A percentile compares a stretch with the other conserved stretches of the same genome.
These are phyloP conservation scores for Castanospermum australe DNA, from an alignment of 306 rosid species.

Conservation along the genomic window DNA sequence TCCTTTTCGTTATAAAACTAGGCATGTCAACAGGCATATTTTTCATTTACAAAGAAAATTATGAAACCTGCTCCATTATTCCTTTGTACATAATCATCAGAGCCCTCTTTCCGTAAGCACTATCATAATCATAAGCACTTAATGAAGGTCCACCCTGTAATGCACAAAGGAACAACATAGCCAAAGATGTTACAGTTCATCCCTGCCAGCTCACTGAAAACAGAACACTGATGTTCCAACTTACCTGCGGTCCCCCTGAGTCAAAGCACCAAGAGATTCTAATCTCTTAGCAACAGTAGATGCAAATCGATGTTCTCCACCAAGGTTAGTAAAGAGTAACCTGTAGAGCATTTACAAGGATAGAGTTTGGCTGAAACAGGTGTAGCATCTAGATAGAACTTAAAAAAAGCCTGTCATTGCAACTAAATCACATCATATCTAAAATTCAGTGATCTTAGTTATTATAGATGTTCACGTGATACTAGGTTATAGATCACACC, in stretches of 20 bases:
- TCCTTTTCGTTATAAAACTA: neutral
- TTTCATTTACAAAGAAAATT: slow-evolving; percentile 23
- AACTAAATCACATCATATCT: neutral
- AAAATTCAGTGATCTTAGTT: neutral
- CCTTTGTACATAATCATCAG: slow-evolving; percentile 87
- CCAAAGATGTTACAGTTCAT: slow-evolving; percentile 26
- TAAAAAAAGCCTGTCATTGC: neutral
- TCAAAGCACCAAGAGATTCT: slow-evolving; percentile 95
- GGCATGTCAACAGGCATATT: neutral
- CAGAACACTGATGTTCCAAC: slow-evolving; percentile 33
- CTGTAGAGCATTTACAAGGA: slow-evolving; percentile 48
- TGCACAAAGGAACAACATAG: slow-evolving; percentile 25
- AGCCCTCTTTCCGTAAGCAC: slow-evolving; percentile 92
- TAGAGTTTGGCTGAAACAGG: slow-evolving; percentile 2
- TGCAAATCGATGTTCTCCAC: slow-evolving; percentile 97
- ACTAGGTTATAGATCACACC: neutral
- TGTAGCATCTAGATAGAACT: neutral
- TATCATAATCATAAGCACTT: slow-evolving; percentile 92
- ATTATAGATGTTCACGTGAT: neutral
- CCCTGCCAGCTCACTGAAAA: slow-evolving; percentile 13
- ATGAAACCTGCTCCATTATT: slow-evolving; percentile 89
- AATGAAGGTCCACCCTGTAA: slow-evolving; percentile 89
- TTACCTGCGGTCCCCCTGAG: slow-evolving; percentile 98
- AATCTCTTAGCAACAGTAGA: slow-evolving; percentile 98
- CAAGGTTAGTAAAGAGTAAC: slow-evolving; percentile 91